Percentiles rank a stretch among this genome's conserved stretches.
Conservation (phyloP, 306 rosid genomes). For the Cicer judaicum region DNA sequence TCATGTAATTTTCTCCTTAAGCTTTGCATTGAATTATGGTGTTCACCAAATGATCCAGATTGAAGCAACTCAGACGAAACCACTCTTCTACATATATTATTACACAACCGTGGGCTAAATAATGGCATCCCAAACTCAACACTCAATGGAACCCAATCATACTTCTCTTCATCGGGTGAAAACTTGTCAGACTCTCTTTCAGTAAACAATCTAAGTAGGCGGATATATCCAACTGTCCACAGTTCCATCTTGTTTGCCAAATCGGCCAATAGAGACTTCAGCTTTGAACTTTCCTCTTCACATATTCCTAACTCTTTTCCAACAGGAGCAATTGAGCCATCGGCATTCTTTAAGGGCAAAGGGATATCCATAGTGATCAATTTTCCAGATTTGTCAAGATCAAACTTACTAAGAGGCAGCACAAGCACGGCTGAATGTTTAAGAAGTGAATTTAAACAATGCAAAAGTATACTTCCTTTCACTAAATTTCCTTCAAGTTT, state of each 20-base stretch:
- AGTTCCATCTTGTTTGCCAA: slow-evolving; percentile 75
- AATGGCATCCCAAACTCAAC: slow-evolving; percentile 94
- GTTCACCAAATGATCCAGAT: slow-evolving; percentile 68
- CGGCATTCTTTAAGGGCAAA: slow-evolving; percentile 82
- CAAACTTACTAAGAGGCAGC: slow-evolving; percentile 85
- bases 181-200: slow-evolving; percentile 64
- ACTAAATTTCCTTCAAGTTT: slow-evolving; percentile 88
- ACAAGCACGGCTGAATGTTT: slow-evolving; percentile 90
- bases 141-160: slow-evolving; percentile 96
- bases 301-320: slow-evolving; percentile 70
- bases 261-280: slow-evolving; percentile 64
- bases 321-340: slow-evolving; percentile 69
- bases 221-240: slow-evolving; percentile 90
- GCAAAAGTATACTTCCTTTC: slow-evolving; percentile 80
- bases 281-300: slow-evolving; percentile 65
- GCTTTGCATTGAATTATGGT: slow-evolving; percentile 81
- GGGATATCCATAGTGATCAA: slow-evolving; percentile 83
- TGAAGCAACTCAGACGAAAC: slow-evolving; percentile 88
- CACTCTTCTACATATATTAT: slow-evolving; percentile 74
- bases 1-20: slow-evolving; percentile 77
- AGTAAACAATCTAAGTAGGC: slow-evolving; percentile 73
- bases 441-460: slow-evolving; percentile 88
- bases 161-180: slow-evolving; percentile 57
- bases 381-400: slow-evolving; percentile 80
- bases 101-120: slow-evolving; percentile 84